Base-by-base conservation (phyloP, 2,329 filamentous ascomycete species). In the Graphium sp. region DNA sequence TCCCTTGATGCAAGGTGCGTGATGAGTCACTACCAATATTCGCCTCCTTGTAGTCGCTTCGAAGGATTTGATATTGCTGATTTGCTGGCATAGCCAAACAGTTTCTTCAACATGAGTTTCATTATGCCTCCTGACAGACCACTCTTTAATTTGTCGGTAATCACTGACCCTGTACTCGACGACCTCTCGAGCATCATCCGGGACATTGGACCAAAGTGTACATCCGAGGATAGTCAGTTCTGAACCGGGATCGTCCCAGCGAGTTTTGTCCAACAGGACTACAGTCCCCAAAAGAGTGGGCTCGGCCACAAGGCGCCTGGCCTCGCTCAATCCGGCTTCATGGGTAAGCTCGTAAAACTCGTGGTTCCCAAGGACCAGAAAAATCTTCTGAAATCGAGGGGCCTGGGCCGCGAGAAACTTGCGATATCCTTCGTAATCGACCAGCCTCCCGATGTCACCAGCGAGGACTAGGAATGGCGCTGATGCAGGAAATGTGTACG, bases 131-230 rank as follows among this genome's bases (percentile, higher is more conserved):
- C 55, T 47, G 0, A 62, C 43, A 0, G 50, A 56, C 67, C 67
- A 74, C 4, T 41, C 46, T 11, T 43, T 22, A n/a, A 74, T 72
- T 17, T 55, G 52, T 16, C 55, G 47, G 29, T 68, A 73, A 41
- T 74, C 69, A 13, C 53, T 56, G 7, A 72, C 48, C 33, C 50
- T 60, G 19, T 43, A 42, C 16, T 45, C 26, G 10, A 73, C 57
- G 5, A 54, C 39, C 1, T 43, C 41, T 8, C 38, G 44, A 5
- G 49, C 46, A 5, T 52, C 43, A 0, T 49, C 35, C 1, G 59
- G 49, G 5, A 74, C 53, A 0, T 44, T 36, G 2, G 65, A 69
- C 60, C 66, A 71, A 0, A 74, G 49, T 2, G 66, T 69, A 35
- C 63, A 71, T 5, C 68, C 68, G 2, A 74, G 43, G 3, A 74